A percentile compares a stretch with the other conserved stretches of the same genome.
Evolutionary conservation across 805 yeast genomes (phyloP).

Genomic region (Ogataea henricii): DNA sequence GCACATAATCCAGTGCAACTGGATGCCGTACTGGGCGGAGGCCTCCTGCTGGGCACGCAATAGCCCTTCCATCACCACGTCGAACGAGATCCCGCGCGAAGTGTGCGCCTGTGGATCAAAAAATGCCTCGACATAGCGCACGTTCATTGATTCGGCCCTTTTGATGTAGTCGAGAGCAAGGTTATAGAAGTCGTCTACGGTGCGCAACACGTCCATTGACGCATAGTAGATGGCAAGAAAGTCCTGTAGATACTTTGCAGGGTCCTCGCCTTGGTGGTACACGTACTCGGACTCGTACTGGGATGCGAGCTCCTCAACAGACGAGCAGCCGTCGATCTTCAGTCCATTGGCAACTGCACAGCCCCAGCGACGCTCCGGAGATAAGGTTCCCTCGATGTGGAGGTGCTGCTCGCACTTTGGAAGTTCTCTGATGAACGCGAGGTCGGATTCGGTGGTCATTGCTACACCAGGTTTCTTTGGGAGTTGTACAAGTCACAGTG

Average conservation of each 20-base stretch:
- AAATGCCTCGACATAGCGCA: slow-evolving; percentile 47
- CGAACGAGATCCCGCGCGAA: slow-evolving; percentile 42
- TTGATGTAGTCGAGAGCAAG: slow-evolving; percentile 46
- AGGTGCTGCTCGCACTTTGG: slow-evolving; percentile 53
- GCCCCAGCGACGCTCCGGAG: slow-evolving; percentile 41
- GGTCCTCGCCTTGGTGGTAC: slow-evolving; percentile 38
- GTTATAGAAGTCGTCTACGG: slow-evolving; percentile 45
- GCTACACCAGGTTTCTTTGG: too few species aligned
- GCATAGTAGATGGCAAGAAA: slow-evolving; percentile 49
- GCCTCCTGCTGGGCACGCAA: slow-evolving; percentile 44
- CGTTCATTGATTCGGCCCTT: slow-evolving; percentile 42
- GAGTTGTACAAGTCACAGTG: too few species aligned
- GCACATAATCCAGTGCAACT: slow-evolving; percentile 47
- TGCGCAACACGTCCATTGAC: slow-evolving; percentile 47
- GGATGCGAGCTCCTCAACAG: slow-evolving; percentile 39
- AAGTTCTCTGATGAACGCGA: slow-evolving; percentile 30
- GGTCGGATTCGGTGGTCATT: neutral
- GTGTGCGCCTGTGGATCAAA: slow-evolving; percentile 52
- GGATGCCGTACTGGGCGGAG: slow-evolving; percentile 35
- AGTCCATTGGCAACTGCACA: slow-evolving; percentile 34
- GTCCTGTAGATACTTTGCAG: slow-evolving; percentile 44
- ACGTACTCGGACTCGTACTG: slow-evolving; percentile 34
- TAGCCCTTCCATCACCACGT: slow-evolving; percentile 42
- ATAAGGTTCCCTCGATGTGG: slow-evolving; percentile 47
- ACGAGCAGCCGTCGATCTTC: slow-evolving; percentile 33